Percentiles rank a stretch among this genome's conserved stretches.
Evolutionary conservation across 208 protist species (phyloP).

Genomic region (Crithidia brevicula): DNA sequence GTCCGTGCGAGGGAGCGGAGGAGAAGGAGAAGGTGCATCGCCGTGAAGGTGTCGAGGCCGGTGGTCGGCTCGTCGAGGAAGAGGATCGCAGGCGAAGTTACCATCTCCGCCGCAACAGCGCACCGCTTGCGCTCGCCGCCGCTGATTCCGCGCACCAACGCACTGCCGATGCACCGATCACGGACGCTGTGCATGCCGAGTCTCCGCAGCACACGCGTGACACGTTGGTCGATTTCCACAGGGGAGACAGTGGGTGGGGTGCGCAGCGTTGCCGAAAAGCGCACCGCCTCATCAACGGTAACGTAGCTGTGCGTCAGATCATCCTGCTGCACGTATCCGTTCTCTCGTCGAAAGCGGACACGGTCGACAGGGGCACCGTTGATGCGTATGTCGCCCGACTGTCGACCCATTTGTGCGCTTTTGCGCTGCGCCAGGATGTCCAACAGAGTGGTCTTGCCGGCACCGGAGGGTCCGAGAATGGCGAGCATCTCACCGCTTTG

Average conservation of each 20-base stretch:
- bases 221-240: conserved; percentile 20
- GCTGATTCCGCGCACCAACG: conserved; percentile 61
- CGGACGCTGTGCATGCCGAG: conserved; percentile 64
- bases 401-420: conserved; percentile 16
- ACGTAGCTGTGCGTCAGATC: conserved; percentile 68
- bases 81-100: conserved; percentile 62
- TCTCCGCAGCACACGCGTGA: conserved; percentile 21
- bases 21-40: conserved; percentile 56
- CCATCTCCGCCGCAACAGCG: conserved; percentile 70
- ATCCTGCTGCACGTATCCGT: conserved; percentile 86
- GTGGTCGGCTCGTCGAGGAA: conserved; percentile 87
- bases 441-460: conserved; percentile 81
- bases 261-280: conserved; percentile 66
- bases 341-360: conserved; percentile 40
- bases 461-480: conserved; percentile 78
- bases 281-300: conserved; percentile 75
- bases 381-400: conserved; percentile 47
- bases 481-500: conserved; percentile 67
- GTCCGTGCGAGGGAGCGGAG: conserved; percentile 47
- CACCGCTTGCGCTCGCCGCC: conserved; percentile 81
- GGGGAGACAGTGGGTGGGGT: conserved; percentile 36
- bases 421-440: conserved; percentile 70
- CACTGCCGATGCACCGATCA: conserved; percentile 51
- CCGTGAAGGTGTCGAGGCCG: conserved; percentile 86
- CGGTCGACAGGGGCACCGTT: conserved; percentile 48